phyloP scores from a whole-genome alignment of 192 early-diverging fungal genomes.

The Dispira simplex region DNA sequence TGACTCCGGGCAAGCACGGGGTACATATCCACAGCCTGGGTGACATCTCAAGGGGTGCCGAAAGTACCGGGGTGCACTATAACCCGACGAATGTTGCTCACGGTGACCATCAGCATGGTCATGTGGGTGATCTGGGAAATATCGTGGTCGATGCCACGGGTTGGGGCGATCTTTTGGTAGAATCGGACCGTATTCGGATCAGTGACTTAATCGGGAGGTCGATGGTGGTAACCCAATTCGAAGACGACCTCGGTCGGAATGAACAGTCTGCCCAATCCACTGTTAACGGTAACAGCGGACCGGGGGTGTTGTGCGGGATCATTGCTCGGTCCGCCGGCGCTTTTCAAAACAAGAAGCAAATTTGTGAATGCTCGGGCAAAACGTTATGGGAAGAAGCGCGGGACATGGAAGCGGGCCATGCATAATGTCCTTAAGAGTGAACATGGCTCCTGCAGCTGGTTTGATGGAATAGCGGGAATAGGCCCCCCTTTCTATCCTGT shows the following conservation, averaged over 20 bases:
- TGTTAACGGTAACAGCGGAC: constrained; percentile 37
- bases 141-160: constrained; percentile 44
- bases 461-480: too few species aligned
- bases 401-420: too few species aligned
- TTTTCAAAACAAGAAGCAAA: constrained; percentile 79
- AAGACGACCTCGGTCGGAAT: constrained; percentile 35
- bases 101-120: constrained; percentile 28
- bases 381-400: constrained; percentile 81
- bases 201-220: constrained; percentile 85
- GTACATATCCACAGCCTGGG: constrained; percentile 68
- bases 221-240: constrained; percentile 45
- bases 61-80: constrained; percentile 34
- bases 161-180: constrained; percentile 58
- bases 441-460: too few species aligned
- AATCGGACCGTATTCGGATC: constrained; percentile 56
- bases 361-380: constrained; percentile 72
- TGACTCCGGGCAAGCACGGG: constrained; percentile 44
- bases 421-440: too few species aligned
- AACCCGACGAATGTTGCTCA: constrained; percentile 31
- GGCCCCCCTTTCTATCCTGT: too few species aligned
- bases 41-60: constrained; percentile 47
- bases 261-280: not conserved
- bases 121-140: constrained; percentile 50
- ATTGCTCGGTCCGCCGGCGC: constrained; percentile 79
- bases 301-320: constrained; percentile 60